phyloP scores from a whole-genome alignment of 2,329 filamentous ascomycete genomes.

The Trichoderma lentiforme region DNA sequence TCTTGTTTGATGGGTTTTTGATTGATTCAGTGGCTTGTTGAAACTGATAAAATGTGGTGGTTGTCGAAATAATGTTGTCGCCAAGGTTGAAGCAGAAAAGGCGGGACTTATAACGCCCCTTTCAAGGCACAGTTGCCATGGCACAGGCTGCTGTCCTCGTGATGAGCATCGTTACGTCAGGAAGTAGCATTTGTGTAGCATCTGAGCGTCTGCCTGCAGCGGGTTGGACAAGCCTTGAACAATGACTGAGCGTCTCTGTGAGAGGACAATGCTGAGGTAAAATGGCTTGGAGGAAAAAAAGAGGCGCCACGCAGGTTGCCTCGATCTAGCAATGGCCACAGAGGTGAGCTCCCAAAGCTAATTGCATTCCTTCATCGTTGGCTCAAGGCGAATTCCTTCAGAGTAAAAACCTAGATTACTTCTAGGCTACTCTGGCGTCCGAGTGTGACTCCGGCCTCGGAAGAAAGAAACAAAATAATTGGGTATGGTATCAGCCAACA shows the following conservation, averaged over 20 bases:
- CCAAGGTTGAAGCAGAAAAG: background rate
- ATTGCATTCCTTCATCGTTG: background rate
- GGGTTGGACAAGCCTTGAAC: background rate
- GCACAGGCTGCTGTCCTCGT: constrained; percentile 11
- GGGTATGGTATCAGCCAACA: background rate
- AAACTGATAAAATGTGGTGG: background rate
- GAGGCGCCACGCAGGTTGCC: background rate
- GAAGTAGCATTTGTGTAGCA: constrained; percentile 12
- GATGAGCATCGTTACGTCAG: constrained; percentile 17
- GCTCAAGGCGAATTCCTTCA: background rate
- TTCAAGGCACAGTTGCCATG: background rate
- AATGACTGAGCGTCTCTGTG: constrained; percentile 3
- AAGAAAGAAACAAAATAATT: background rate
- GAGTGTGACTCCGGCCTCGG: background rate
- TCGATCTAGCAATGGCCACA: background rate
- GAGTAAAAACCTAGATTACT: background rate
- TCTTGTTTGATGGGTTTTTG: background rate
- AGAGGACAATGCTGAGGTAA: background rate
- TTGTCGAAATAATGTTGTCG: background rate
- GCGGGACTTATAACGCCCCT: constrained; percentile 6
- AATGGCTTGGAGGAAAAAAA: background rate
- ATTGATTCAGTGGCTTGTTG: constrained; percentile 1
- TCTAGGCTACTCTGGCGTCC: background rate
- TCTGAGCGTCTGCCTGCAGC: background rate
- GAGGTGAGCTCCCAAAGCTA: background rate